Conservation (phyloP, 495 filamentous ascomycete genomes). For the Talaromyces liani region DNA sequence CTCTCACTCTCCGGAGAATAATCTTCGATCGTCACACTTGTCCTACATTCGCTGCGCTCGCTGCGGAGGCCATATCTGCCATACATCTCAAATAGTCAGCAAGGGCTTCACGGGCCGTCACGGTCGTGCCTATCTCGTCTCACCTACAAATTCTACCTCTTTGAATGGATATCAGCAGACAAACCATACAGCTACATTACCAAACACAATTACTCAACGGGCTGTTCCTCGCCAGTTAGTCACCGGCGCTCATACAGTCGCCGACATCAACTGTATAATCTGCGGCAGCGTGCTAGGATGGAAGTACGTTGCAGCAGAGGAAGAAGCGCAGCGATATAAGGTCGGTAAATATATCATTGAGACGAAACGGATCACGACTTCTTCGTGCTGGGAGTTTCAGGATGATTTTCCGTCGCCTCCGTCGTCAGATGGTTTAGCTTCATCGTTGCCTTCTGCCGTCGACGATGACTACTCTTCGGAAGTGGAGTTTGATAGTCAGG, state of each 20-base stretch:
- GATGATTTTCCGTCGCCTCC: slow-evolving; percentile 2
- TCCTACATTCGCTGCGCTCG: slow-evolving; percentile 64
- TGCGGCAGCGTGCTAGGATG: slow-evolving; percentile 73
- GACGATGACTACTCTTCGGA: not conserved
- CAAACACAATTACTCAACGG: slow-evolving; percentile 53
- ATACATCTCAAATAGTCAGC: slow-evolving; percentile 71
- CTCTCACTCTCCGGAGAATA: slow-evolving; percentile 10
- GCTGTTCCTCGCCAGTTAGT: slow-evolving; percentile 67
- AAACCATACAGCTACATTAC: slow-evolving; percentile 18
- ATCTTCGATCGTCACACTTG: slow-evolving; percentile 34
- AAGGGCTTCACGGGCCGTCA: slow-evolving; percentile 94
- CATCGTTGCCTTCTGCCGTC: not conserved
- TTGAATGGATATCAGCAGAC: not conserved
- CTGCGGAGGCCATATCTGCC: slow-evolving; percentile 70
- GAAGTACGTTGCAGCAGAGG: slow-evolving; percentile 87
- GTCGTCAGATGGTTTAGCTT: not conserved
- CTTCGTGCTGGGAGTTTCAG: slow-evolving; percentile 61
- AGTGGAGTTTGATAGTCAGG: slow-evolving; percentile 78
- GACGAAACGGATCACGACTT: slow-evolving; percentile 61
- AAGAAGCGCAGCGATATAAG: slow-evolving; percentile 80
- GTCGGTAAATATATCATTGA: slow-evolving; percentile 96
- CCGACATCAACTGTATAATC: slow-evolving; percentile 47
- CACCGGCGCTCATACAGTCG: slow-evolving; percentile 65
- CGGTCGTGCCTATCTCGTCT: slow-evolving; percentile 84
- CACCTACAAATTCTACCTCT: slow-evolving; percentile 17